These are phyloP conservation scores for Ceriops tagal DNA, from an alignment of 345 rosid species.

Conservation along the genomic window DNA sequence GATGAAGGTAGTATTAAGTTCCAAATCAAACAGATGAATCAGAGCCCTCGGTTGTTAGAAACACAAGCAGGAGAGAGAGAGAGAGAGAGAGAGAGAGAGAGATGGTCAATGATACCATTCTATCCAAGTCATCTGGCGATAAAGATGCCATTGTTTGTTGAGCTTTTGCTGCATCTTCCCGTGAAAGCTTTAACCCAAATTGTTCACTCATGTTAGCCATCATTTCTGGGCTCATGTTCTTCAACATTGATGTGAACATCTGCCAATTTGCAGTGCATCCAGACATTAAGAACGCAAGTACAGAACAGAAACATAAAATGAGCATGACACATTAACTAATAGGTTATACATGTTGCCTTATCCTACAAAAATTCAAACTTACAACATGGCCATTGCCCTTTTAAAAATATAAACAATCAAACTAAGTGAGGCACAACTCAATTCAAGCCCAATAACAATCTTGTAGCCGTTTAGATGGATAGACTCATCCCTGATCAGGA, in stretches of 20 bases:
- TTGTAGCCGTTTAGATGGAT: no score
- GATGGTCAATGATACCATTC: slow-evolving; percentile 53
- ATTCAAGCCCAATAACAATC: no score
- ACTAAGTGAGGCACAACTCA: no score
- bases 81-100: neutral
- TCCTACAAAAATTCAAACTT: no score
- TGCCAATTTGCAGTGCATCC: slow-evolving; percentile 28
- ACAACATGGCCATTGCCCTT: no score
- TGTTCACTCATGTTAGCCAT: slow-evolving; percentile 97
- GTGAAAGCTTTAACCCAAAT: slow-evolving; percentile 78
- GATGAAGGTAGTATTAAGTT: no score
- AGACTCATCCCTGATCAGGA: no score
- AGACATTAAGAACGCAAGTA: neutral
- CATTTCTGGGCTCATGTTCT: slow-evolving; percentile 90
- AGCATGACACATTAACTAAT: neutral
- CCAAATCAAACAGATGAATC: no score
- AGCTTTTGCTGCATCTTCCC: slow-evolving; percentile 83
- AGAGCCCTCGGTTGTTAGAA: no score
- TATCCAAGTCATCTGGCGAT: slow-evolving; percentile 80
- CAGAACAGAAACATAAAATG: neutral
- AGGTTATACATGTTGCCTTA: neutral
- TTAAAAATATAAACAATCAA: no score
- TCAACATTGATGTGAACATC: slow-evolving; percentile 86
- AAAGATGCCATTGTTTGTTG: slow-evolving; percentile 91
- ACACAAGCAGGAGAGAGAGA: neutral